Conservation (phyloP, 2,329 filamentous ascomycete species). For the Cercospora citrullina region DNA sequence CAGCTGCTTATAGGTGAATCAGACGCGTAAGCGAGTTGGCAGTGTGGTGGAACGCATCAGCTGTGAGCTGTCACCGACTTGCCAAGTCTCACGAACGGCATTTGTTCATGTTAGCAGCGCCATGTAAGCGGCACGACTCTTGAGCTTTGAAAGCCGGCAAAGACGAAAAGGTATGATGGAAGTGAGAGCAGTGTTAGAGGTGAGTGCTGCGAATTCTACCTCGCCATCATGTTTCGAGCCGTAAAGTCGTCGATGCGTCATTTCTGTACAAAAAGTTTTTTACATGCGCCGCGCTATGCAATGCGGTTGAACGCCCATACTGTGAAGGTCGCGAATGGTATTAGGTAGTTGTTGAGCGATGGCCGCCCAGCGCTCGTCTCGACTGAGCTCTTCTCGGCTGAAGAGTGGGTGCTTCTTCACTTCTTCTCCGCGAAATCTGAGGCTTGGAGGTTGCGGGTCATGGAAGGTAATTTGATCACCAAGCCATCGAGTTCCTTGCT, state of each 20-base stretch:
- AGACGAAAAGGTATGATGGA: neutral
- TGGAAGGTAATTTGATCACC: slow-evolving; percentile 79
- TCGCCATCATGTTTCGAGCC: neutral
- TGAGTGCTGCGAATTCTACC: neutral
- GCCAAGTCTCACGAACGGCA: too few relatives aligned
- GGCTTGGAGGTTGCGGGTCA: slow-evolving; percentile 94
- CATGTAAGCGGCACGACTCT: too few relatives aligned
- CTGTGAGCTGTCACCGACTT: too few relatives aligned
- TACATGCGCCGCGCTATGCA: neutral
- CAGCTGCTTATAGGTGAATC: neutral
- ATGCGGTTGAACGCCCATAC: neutral
- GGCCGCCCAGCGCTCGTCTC: too few relatives aligned
- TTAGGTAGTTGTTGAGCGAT: neutral
- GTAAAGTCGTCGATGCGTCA: slow-evolving; percentile 3
- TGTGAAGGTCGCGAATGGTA: neutral
- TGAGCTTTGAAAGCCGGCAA: too few relatives aligned
- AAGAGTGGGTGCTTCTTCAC: neutral
- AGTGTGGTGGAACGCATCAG: neutral
- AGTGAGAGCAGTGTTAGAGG: neutral
- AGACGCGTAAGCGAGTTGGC: neutral
- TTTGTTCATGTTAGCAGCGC: too few relatives aligned
- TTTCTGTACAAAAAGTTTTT: neutral
- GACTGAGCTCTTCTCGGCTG: neutral
- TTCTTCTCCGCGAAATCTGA: slow-evolving; percentile 70
- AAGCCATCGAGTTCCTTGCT: slow-evolving; percentile 84